Evolutionary conservation across 345 rosid species (phyloP), one percentile per base, ranked within the genome.

Genomic region (Trapa incisa): DNA sequence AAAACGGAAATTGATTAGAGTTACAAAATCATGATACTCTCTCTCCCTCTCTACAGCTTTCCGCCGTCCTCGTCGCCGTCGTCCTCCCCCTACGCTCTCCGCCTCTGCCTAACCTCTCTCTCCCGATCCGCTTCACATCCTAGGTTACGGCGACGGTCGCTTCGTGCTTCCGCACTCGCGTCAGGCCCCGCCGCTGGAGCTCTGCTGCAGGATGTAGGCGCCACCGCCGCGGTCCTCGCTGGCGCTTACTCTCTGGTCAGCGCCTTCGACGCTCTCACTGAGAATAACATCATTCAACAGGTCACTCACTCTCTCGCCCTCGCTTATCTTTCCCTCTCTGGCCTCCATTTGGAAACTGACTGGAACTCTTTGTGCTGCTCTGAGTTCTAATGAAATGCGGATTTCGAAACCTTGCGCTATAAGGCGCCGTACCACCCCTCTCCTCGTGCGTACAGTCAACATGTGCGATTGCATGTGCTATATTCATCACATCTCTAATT

Each of bases 221-320:
- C 96, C 65, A 79, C 96, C 16, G 77, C 78, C 10, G 85, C 86
- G 2, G 89, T 89, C 1, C 84, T 89, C 29, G 82, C 82, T 47
- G 92, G 97, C 60, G 96, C 98, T 0, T 89, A 86, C 69, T 73
- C 75, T 54, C 88, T 93, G 3, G 97, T 89, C 61, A 71, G 73
- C 58, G 45, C 83, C 60, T 93, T 93, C 68, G 87, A 93, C 42
- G 67, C 32, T 69, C 96, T 93, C 79, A 83, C 92, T 32, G 72
- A 75, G 47, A 77, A 82, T 43, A 74, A 88, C 69, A 56, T 85
- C 39, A 89, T 93, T 67, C 78, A 80, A 35, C 97, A 86, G 98
- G 98, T 77, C 29, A 22, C 29, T 22, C 29, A 22, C 58, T 2
- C 22, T 3, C 68, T 60, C 61, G 39, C 17, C 47, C 0, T 53